Evolutionary conservation across 345 rosid species (phyloP).

Genomic region (Citropsis articulata): DNA sequence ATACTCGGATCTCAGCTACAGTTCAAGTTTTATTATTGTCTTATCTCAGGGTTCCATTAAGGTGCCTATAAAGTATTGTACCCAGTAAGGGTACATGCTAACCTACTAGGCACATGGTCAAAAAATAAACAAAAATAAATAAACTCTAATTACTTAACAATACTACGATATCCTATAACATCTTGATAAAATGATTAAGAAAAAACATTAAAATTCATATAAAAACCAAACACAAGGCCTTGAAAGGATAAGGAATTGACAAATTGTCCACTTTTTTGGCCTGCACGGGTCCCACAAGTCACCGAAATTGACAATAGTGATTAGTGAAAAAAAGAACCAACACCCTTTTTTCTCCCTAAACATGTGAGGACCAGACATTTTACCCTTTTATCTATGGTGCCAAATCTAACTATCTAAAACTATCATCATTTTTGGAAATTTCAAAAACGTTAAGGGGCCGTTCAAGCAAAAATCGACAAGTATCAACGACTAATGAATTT

Average conservation of each 20-base stretch:
- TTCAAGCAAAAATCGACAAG: not conserved
- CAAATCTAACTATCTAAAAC: not conserved
- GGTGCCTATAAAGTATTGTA: too few species aligned
- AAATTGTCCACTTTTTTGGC: not conserved
- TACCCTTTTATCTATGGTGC: too few species aligned
- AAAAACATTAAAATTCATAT: not conserved
- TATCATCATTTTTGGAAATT: not conserved
- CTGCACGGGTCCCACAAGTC: not conserved
- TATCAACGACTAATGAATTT: not conserved
- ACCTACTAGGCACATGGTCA: too few species aligned
- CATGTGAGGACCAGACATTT: not conserved
- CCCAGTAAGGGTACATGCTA: too few species aligned
- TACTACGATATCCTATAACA: too few species aligned
- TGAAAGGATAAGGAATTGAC: not conserved
- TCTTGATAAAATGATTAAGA: not conserved
- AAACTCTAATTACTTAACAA: too few species aligned
- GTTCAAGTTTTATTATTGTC: too few species aligned
- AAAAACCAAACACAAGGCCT: not conserved
- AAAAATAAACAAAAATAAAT: too few species aligned
- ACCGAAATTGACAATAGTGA: not conserved
- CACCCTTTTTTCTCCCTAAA: not conserved
- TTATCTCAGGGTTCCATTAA: too few species aligned
- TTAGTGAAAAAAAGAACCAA: not conserved
- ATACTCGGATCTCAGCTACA: too few species aligned
- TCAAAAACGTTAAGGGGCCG: not conserved